Evolutionary conservation across 495 filamentous ascomycete genomes (phyloP).

Genomic region (Hypoxylon cercidicola): DNA sequence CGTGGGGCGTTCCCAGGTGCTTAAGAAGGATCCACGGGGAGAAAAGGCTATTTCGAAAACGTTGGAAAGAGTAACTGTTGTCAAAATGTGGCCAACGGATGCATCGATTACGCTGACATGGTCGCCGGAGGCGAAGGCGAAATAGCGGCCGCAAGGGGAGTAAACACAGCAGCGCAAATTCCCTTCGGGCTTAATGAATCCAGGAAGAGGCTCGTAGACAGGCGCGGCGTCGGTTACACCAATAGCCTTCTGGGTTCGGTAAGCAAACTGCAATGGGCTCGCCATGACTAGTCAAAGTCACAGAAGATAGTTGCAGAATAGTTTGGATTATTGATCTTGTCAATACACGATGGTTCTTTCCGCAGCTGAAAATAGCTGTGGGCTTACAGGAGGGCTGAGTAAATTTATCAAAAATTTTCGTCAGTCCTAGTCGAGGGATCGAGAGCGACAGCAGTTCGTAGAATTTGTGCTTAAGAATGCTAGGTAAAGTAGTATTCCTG

Average conservation of each 20-base stretch:
- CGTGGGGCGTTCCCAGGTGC: conserved; percentile 93
- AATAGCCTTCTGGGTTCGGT: conserved; percentile 95
- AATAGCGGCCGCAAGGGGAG: conserved; percentile 93
- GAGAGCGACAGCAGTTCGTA: conserved; percentile 6
- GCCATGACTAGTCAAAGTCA: conserved; percentile 92
- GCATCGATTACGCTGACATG: conserved; percentile 86
- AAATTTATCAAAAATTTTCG: conserved; percentile 41
- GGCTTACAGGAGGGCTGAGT: conserved; percentile 17
- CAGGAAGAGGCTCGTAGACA: conserved; percentile 84
- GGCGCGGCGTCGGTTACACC: conserved; percentile 91
- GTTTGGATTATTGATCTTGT: conserved; percentile 40
- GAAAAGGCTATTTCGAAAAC: conserved; percentile 97
- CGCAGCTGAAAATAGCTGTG: conserved; percentile 6
- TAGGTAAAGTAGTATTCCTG: conserved; percentile 12
- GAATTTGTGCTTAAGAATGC: conserved; percentile 21
- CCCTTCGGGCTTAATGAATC: conserved; percentile 89
- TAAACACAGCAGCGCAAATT: conserved; percentile 94
- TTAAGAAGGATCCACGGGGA: conserved; percentile 87
- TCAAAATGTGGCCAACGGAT: conserved; percentile 78
- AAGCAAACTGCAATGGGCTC: conserved; percentile 88
- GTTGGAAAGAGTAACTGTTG: conserved; percentile 77
- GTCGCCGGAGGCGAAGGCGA: conserved; percentile 92
- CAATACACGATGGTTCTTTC: conserved; percentile 35
- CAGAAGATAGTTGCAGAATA: conserved; percentile 56
- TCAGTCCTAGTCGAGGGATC: conserved; percentile 11